Base-by-base conservation (phyloP, 164 flowering plant genomes). In the Tinospora cordifolia region DNA sequence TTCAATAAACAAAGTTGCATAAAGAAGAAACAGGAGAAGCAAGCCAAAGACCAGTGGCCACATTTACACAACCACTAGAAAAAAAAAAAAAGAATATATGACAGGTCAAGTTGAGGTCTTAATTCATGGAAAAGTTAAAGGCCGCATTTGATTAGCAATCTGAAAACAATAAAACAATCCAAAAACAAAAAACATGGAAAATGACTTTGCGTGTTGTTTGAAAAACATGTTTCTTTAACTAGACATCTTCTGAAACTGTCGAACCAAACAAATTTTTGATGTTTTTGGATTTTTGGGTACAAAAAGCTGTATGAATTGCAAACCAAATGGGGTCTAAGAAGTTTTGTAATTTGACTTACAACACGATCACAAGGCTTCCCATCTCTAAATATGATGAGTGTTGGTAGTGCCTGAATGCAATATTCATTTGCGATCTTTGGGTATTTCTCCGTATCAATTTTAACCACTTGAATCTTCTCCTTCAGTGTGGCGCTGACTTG, bases 371-470 rank as follows among this genome's bases (percentile, higher is more conserved):
- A 79, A 8, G 90, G 91, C 72, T 91, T 65, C 65, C 97, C 98
- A 77, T 90, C 86, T 79, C 84, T 91, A 66, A 93, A 93, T 60
- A 93, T 41, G 81, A 93, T 90, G 80, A 93, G 87, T 44, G 98
- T 91, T 17, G 98, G 98, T 76, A 93, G 79, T 1, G 97, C 98
- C 74, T 83, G 83, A 21, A 93, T 87, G 11, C 64, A 74, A 83
- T 86, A 93, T 77, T 83, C 77, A 72, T 81, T 74, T 67, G 98
- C 98, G 78, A 93, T 82, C 75, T 69, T 74, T 51, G 96, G 92
- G 75, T 93, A 89, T 79, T 91, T 91, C 80, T 93, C 97, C 2
- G 98, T 93, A 78, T 93, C 97, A 62, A 93, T 87, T 81, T 93
- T 93, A 76, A 90, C 96, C 72, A 93, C 88, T 70, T 80, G 86